Evolutionary conservation across 108 stramenopile genomes (phyloP).

Genomic region (Conticribra guillardii): DNA sequence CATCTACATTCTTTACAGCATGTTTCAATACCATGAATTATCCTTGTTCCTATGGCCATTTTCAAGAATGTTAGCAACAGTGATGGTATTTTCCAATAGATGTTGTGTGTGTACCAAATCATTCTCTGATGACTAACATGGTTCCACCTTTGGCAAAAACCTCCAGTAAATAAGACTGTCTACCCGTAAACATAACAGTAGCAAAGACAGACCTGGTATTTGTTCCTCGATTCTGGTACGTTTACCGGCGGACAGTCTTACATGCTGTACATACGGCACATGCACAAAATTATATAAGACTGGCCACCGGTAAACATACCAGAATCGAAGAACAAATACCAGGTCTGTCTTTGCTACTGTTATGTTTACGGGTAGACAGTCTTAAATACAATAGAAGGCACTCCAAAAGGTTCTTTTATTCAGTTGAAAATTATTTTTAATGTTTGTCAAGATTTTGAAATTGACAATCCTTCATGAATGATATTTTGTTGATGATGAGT

Average conservation of each 20-base stretch:
- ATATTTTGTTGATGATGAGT: constrained; percentile 26
- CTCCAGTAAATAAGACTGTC: too few species aligned
- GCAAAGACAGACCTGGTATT: too few species aligned
- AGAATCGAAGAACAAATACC: too few species aligned
- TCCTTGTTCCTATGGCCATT: constrained; percentile 18
- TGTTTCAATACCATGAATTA: constrained; percentile 8
- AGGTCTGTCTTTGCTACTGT: too few species aligned
- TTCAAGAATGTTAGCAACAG: constrained; percentile 16
- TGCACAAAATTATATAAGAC: too few species aligned
- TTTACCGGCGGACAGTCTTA: too few species aligned
- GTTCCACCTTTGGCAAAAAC: constrained; percentile 27
- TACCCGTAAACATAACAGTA: too few species aligned
- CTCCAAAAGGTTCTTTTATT: constrained; percentile 19
- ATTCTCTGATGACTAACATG: background rate
- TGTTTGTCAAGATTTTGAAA: constrained; percentile 10
- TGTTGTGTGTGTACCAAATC: too few species aligned
- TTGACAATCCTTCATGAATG: constrained; percentile 18
- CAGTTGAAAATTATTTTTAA: constrained; percentile 9
- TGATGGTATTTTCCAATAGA: constrained; percentile 15
- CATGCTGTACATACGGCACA: too few species aligned
- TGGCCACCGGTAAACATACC: too few species aligned
- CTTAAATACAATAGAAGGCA: constrained; percentile 17
- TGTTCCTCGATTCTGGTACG: too few species aligned
- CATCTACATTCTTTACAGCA: constrained; percentile 24
- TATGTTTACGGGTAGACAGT: too few species aligned